These are phyloP conservation scores for Penicillium manginii DNA, from an alignment of 495 filamentous ascomycete species.

Conservation along the genomic window DNA sequence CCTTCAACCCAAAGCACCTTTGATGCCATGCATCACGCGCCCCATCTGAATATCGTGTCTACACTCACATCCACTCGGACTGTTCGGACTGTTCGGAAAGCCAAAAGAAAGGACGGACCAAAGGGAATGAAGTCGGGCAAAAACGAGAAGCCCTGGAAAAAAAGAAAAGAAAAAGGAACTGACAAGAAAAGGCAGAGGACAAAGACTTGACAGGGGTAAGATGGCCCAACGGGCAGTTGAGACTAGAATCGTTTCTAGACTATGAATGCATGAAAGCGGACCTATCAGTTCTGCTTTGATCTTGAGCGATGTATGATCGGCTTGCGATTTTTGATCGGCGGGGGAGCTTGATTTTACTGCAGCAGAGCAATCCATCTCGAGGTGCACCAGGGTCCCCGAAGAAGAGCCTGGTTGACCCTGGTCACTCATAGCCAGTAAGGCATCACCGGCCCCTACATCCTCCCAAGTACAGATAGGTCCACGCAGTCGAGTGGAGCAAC, in stretches of 20 bases:
- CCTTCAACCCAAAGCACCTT: slow-evolving; percentile 10
- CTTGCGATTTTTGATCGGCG: slow-evolving; percentile 2
- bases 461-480: neutral
- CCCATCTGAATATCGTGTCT: slow-evolving; percentile 37
- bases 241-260: slow-evolving; percentile 17
- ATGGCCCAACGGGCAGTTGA: slow-evolving; percentile 25
- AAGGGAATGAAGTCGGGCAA: neutral
- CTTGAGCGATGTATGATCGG: neutral
- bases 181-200: neutral
- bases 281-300: slow-evolving; percentile 1
- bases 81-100: slow-evolving; percentile 29
- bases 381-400: neutral
- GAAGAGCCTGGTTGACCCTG: slow-evolving; percentile 1
- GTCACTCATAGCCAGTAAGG: slow-evolving; percentile 9
- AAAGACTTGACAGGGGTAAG: neutral
- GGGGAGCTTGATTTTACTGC: slow-evolving; percentile 23
- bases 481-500: slow-evolving; percentile 8
- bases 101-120: neutral
- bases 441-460: neutral
- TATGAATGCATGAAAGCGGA: slow-evolving; percentile 10
- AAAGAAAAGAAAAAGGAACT: slow-evolving; percentile 8
- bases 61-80: slow-evolving; percentile 44
- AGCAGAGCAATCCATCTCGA: slow-evolving; percentile 13
- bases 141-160: neutral
- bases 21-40: slow-evolving; percentile 31